These are phyloP conservation scores for Astrephomene gubernaculifera DNA, from an alignment of 139 green algal species.

Conservation along the genomic window DNA sequence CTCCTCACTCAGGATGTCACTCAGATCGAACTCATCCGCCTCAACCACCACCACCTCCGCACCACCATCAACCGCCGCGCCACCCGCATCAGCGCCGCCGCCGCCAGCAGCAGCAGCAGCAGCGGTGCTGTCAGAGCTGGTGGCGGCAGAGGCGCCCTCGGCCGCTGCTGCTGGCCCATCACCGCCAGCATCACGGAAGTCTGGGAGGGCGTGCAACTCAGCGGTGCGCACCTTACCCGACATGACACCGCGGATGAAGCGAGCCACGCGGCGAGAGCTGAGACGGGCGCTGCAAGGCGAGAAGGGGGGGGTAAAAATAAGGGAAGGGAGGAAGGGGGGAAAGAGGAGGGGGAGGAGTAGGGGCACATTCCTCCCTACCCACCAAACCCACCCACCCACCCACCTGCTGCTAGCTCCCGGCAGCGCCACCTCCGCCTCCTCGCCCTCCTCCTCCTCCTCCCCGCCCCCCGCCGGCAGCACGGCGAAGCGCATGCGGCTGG, in stretches of 20 bases:
- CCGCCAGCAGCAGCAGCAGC: background rate
- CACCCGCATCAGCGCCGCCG: background rate
- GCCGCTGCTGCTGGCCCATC: background rate
- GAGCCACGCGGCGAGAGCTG: background rate
- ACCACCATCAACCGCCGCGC: too few relatives aligned
- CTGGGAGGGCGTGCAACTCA: background rate
- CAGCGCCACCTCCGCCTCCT: background rate
- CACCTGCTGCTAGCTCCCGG: background rate
- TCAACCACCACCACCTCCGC: background rate
- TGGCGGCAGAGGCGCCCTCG: background rate
- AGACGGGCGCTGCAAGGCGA: background rate
- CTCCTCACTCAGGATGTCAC: slow-evolving; percentile 60
- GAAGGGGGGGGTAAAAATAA: too few relatives aligned
- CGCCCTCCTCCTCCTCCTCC: background rate
- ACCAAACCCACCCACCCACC: background rate
- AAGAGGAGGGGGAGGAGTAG: too few relatives aligned
- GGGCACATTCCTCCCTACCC: background rate
- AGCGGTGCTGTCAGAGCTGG: background rate
- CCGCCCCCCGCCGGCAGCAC: slow-evolving; percentile 37
- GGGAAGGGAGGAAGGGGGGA: too few relatives aligned
- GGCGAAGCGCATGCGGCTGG: slow-evolving; percentile 50
- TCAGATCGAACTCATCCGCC: slow-evolving; percentile 68
- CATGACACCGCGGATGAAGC: background rate
- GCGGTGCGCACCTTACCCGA: background rate
- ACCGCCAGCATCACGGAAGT: too few relatives aligned